Base-by-base conservation (phyloP, 2,329 filamentous ascomycete species). In the Paraphaeosphaeria minitans region DNA sequence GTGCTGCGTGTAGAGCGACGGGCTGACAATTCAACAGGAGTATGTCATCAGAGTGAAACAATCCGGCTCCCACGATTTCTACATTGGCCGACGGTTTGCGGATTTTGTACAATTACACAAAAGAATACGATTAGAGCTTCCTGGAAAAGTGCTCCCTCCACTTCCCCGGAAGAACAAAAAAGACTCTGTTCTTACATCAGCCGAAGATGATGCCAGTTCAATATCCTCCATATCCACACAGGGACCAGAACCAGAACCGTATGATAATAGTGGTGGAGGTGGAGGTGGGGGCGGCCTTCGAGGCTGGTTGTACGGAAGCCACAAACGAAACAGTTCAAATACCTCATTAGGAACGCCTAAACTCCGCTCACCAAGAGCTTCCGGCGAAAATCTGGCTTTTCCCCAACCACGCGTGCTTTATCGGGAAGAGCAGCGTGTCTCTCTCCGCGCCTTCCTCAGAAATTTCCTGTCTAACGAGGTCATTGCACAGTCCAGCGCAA, bases 101-200 rank as follows among this genome's bases (percentile, higher is more conserved):
- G 92, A 97, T 67, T 99, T 99, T 73, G 84, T 81, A 27, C 87
- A 86, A 64, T 82, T 99, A 59, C 89, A 96, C 75, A 94, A 90
- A 77, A 85, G 85, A 63, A 78, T 99, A 60, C 88, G 91, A 37
- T 86, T 88, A 13, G 95, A 99, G 77, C 83, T 98, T 55, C 95
- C 95, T 0, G 95, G 95, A 19, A 96, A 96, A 70, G 86, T 97
- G 6, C 82, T 99, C 2, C 91, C 93, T 12, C 87, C 92, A 0
- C 80, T 98, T 51, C 95, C 95, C 0, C 89, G 89, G 73, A 98
- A 98, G 84, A 97, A 97, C 77, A 96, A 94, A 77, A 85, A 88
- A 21, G 88, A 89, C 64, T 88, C 89, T 2, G 81, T 90, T 7
- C 83, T 86, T 60, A 81, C 75, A 49, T 70, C 79, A 42, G 84